phyloP scores from a whole-genome alignment of 2,329 filamentous ascomycete genomes.

The Phaeosphaeriaceae sp. region DNA sequence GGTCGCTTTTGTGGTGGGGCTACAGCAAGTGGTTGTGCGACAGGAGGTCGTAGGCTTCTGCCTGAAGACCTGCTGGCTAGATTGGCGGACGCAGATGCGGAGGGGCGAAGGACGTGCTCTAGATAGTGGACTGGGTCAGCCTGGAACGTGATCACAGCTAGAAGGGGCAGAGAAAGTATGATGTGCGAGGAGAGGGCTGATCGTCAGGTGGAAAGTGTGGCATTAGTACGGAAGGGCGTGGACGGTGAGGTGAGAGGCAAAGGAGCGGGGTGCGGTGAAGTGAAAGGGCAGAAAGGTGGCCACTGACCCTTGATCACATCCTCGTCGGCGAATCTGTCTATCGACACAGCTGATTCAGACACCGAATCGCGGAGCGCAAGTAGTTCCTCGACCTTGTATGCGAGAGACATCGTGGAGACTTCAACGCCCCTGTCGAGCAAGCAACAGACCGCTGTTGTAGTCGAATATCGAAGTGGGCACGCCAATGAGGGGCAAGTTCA shows the following conservation, averaged over 20 bases:
- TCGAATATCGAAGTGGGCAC: slow-evolving; percentile 5
- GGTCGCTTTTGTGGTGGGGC: slow-evolving; percentile 43
- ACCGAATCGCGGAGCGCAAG: slow-evolving; percentile 50
- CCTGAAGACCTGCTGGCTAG: slow-evolving; percentile 32
- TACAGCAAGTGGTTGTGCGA: slow-evolving; percentile 18
- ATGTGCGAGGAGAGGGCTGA: background rate
- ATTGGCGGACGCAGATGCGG: slow-evolving; percentile 48
- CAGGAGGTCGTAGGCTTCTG: slow-evolving; percentile 31
- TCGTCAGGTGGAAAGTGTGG: background rate
- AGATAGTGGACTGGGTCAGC: background rate
- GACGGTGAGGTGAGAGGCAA: background rate
- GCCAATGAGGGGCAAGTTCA: slow-evolving; percentile 16
- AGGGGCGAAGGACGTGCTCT: slow-evolving; percentile 52
- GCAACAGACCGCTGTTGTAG: slow-evolving; percentile 12
- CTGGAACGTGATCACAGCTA: background rate
- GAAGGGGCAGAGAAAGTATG: background rate
- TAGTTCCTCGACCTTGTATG: slow-evolving; percentile 51
- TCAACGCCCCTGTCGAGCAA: slow-evolving; percentile 11
- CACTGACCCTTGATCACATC: slow-evolving; percentile 52
- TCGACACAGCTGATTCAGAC: slow-evolving; percentile 51
- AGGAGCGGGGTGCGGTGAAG: slow-evolving; percentile 15
- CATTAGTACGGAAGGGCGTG: background rate
- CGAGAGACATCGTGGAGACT: slow-evolving; percentile 36
- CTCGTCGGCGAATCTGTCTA: slow-evolving; percentile 51
- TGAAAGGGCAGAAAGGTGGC: slow-evolving; percentile 4